A percentile compares a stretch with the other conserved stretches of the same genome.
phyloP scores from a whole-genome alignment of 2,329 filamentous ascomycete genomes.

The Penicillium occitanis region DNA sequence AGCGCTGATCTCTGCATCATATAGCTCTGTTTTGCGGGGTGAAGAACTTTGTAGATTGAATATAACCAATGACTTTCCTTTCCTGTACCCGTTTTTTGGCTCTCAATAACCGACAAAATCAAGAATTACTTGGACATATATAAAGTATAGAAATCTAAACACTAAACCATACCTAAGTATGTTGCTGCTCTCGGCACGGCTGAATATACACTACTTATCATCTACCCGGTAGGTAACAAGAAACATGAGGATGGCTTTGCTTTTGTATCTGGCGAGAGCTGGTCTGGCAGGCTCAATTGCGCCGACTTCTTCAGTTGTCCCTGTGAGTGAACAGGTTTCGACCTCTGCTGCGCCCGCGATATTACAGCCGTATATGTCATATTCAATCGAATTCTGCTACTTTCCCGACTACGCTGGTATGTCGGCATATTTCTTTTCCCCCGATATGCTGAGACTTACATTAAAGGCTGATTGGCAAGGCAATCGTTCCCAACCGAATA shows the following conservation, averaged over 20 bases:
- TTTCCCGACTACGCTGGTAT: conserved; percentile 18
- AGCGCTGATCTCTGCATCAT: neutral
- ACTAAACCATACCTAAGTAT: neutral
- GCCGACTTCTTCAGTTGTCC: neutral
- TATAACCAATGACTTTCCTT: neutral
- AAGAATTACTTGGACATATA: neutral
- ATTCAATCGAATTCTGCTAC: conserved; percentile 17
- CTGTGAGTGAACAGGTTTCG: neutral
- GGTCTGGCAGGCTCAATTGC: neutral
- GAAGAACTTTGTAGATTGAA: neutral
- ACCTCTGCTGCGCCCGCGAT: conserved; percentile 9
- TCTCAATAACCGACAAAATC: neutral
- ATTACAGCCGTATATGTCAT: conserved; percentile 14
- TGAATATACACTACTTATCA: neutral
- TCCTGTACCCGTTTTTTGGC: neutral
- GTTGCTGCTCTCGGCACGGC: neutral
- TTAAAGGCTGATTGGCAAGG: neutral
- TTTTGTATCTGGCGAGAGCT: neutral
- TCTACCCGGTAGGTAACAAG: neutral
- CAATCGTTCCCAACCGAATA: conserved; percentile 18
- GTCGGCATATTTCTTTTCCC: neutral
- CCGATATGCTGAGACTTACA: no score
- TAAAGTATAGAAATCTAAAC: neutral
- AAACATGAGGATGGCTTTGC: neutral
- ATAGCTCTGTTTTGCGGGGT: neutral